A percentile compares a stretch with the other conserved stretches of the same genome.
Conservation (phyloP, 1,284 basidiomycete genomes). For the Kwoniella shivajii region DNA sequence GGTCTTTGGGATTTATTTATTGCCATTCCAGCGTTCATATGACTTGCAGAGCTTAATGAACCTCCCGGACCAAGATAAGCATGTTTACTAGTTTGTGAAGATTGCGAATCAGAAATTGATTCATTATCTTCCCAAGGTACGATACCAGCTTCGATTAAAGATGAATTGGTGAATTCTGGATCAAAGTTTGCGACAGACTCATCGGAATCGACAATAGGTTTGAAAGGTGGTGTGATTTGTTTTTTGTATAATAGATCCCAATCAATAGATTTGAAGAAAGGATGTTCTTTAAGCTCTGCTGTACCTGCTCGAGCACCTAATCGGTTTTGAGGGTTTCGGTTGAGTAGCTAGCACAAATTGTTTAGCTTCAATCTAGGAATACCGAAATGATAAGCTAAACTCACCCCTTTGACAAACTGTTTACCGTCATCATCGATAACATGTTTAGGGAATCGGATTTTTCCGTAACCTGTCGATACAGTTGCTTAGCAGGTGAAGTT, state of each 20-base stretch:
- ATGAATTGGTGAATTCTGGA: conserved; percentile 81
- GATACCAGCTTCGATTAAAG: conserved; percentile 57
- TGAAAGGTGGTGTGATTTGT: conserved; percentile 95
- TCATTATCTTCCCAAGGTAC: conserved; percentile 63
- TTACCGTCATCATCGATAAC: conserved; percentile 98
- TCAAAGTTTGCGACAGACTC: conserved; percentile 98
- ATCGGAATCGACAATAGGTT: conserved; percentile 96
- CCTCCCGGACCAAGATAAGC: conserved; percentile 53
- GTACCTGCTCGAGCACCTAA: conserved; percentile 89
- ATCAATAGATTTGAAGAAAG: conserved; percentile 92
- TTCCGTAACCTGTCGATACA: conserved; percentile 61
- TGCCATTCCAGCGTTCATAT: conserved; percentile 39
- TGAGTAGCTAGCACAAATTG: conserved; percentile 70
- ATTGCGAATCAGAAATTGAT: conserved; percentile 7
- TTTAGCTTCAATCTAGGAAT: too few species aligned
- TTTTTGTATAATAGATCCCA: conserved; percentile 84
- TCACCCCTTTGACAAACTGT: conserved; percentile 96
- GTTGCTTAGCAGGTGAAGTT: not conserved
- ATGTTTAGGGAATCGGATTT: conserved; percentile 92
- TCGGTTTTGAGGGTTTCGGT: conserved; percentile 96
- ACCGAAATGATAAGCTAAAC: conserved; percentile 50
- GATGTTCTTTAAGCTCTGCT: conserved; percentile 91
- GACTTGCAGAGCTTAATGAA: conserved; percentile 38
- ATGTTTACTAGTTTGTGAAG: conserved; percentile 36
- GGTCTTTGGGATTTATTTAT: conserved; percentile 49